Evolutionary conservation across 306 rosid species (phyloP).

Genomic region (Prosopis cineraria): DNA sequence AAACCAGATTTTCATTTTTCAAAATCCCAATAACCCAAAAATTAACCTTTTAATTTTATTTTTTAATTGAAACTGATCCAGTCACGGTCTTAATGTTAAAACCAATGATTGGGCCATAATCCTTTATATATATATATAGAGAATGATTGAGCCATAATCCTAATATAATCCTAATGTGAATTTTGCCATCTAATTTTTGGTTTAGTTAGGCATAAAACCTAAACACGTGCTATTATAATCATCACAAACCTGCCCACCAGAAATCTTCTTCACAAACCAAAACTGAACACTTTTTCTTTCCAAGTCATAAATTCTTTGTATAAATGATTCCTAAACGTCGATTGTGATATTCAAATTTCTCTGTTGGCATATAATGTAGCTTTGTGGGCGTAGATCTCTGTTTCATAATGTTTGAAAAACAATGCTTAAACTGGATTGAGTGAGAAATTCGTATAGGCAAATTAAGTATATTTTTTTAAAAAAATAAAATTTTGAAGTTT

Average conservation of each 20-base stretch:
- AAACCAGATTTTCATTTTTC: too few relatives aligned
- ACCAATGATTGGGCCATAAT: too few relatives aligned
- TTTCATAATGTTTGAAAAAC: neutral
- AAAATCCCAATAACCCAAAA: too few relatives aligned
- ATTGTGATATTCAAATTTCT: neutral
- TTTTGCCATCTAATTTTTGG: neutral
- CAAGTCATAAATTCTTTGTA: neutral
- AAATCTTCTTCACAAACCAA: neutral
- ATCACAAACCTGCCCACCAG: neutral
- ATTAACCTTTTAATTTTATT: too few relatives aligned
- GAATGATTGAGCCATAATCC: neutral
- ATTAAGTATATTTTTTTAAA: too few relatives aligned
- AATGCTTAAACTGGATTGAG: too few relatives aligned
- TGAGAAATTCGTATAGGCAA: too few relatives aligned
- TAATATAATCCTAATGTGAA: neutral
- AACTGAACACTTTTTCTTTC: neutral
- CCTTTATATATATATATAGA: too few relatives aligned
- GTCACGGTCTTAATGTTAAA: too few relatives aligned
- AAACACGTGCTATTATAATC: neutral
- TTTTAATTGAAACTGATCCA: too few relatives aligned
- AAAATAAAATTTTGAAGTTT: too few relatives aligned
- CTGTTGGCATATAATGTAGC: neutral
- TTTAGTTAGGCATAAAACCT: neutral
- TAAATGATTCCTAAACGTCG: neutral
- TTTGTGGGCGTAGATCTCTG: too few relatives aligned